Conservation (phyloP, 495 filamentous ascomycete species). For the Aspergillus leporis region DNA sequence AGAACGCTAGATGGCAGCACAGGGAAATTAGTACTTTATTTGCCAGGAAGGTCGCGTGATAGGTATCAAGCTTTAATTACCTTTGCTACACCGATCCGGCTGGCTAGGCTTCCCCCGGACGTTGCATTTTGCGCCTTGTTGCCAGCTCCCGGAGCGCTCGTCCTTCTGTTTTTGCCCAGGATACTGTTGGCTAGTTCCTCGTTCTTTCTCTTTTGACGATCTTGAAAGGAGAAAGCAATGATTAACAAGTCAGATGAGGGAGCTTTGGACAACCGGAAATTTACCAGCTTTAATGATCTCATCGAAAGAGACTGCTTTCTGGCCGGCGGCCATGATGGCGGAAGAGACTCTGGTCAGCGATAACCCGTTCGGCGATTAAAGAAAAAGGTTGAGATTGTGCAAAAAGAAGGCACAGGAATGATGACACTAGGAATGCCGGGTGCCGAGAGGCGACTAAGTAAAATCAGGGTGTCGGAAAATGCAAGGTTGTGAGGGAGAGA, state of each 20-base stretch:
- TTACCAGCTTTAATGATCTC: slow-evolving; percentile 66
- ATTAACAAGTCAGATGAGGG: slow-evolving; percentile 3
- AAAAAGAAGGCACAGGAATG: background rate
- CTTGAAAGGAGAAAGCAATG: slow-evolving; percentile 33
- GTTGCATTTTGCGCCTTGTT: slow-evolving; percentile 50
- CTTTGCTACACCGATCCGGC: slow-evolving; percentile 74
- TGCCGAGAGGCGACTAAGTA: background rate
- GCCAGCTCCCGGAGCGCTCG: slow-evolving; percentile 54
- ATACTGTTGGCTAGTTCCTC: slow-evolving; percentile 71
- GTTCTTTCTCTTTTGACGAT: slow-evolving; percentile 68
- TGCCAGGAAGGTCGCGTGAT: slow-evolving; percentile 1
- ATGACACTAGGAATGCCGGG: background rate
- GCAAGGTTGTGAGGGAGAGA: background rate
- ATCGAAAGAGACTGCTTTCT: slow-evolving; percentile 58
- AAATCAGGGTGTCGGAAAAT: background rate
- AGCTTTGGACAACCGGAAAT: slow-evolving; percentile 7
- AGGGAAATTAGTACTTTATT: slow-evolving; percentile 1
- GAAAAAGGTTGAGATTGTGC: background rate
- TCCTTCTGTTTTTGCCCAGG: slow-evolving; percentile 62
- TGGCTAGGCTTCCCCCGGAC: slow-evolving; percentile 62
- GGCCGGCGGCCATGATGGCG: slow-evolving; percentile 48
- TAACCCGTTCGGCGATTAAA: background rate
- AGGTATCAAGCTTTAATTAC: slow-evolving; percentile 36
- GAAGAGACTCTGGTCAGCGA: background rate
- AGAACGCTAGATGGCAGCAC: slow-evolving; percentile 38